These are phyloP conservation scores for Polytolypa hystricis DNA, from an alignment of 2,329 filamentous ascomycete genomes.

Conservation along the genomic window DNA sequence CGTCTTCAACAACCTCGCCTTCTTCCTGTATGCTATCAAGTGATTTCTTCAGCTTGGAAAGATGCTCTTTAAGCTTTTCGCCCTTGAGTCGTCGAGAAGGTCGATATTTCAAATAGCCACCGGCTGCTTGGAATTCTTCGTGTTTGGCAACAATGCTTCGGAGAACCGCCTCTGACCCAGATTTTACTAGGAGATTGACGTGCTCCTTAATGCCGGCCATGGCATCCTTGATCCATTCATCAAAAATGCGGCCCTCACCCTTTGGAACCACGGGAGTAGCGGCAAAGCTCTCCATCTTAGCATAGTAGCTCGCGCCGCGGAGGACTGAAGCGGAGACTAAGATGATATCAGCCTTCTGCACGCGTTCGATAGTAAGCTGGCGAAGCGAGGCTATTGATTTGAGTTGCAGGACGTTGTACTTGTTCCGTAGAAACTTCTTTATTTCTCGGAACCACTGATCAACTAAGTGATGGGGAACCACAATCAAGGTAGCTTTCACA, in stretches of 20 bases:
- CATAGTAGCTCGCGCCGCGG: slow-evolving; percentile 37
- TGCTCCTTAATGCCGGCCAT: slow-evolving; percentile 31
- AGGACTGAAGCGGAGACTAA: slow-evolving; percentile 44
- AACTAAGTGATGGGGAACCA: slow-evolving; percentile 46
- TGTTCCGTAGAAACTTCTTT: slow-evolving; percentile 35
- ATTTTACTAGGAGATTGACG: slow-evolving; percentile 24
- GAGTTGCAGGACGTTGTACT: slow-evolving; percentile 38
- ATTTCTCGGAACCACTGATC: slow-evolving; percentile 50
- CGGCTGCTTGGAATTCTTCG: slow-evolving; percentile 24
- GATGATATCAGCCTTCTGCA: slow-evolving; percentile 43
- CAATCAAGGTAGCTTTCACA: slow-evolving; percentile 47
- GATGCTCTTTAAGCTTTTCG: slow-evolving; percentile 15
- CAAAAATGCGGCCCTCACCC: slow-evolving; percentile 38
- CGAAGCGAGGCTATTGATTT: slow-evolving; percentile 28
- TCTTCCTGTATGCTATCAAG: slow-evolving; percentile 13
- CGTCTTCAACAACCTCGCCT: slow-evolving; percentile 11
- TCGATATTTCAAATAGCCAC: slow-evolving; percentile 29
- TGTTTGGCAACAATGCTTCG: slow-evolving; percentile 16
- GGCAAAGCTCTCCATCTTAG: slow-evolving; percentile 39
- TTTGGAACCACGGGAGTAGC: slow-evolving; percentile 34
- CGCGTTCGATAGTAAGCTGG: slow-evolving; percentile 31
- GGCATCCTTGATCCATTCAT: slow-evolving; percentile 43
- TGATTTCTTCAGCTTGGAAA: slow-evolving; percentile 10
- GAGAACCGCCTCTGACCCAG: slow-evolving; percentile 25
- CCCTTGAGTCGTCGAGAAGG: slow-evolving; percentile 23